Conservation (phyloP, 352 stramenopile genomes). For the Pythium dissotocum region DNA sequence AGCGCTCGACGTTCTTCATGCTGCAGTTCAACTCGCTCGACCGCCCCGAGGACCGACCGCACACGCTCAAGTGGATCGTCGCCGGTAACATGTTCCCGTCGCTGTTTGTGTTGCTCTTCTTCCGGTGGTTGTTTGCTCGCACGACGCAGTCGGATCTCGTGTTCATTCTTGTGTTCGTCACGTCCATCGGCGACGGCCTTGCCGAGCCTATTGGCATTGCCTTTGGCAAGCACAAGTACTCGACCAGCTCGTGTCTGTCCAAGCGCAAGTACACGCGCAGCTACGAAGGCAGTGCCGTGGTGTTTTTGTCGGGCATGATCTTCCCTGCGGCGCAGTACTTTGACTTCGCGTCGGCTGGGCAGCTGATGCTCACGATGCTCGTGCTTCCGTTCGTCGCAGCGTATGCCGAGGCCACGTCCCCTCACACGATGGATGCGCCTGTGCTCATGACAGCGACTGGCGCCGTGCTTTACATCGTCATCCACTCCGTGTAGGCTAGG, state of each 20-base stretch:
- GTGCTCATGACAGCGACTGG: slow-evolving; percentile 84
- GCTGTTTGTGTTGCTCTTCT: slow-evolving; percentile 85
- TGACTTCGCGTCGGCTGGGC: slow-evolving; percentile 67
- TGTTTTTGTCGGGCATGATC: slow-evolving; percentile 79
- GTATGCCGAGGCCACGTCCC: slow-evolving; percentile 82
- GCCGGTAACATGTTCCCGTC: slow-evolving; percentile 79
- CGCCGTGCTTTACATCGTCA: slow-evolving; percentile 79
- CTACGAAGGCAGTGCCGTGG: slow-evolving; percentile 53
- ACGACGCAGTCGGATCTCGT: slow-evolving; percentile 77
- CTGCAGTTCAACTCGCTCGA: slow-evolving; percentile 89
- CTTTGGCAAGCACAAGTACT: slow-evolving; percentile 71
- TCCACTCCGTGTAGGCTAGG: slow-evolving; percentile 58
- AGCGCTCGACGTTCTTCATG: slow-evolving; percentile 85
- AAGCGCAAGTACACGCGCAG: slow-evolving; percentile 63
- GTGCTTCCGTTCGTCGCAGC: slow-evolving; percentile 79
- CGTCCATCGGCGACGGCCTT: slow-evolving; percentile 53
- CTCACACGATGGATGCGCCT: slow-evolving; percentile 86
- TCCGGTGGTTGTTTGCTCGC: slow-evolving; percentile 78
- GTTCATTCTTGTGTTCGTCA: slow-evolving; percentile 85
- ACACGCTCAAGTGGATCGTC: slow-evolving; percentile 89
- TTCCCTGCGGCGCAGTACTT: slow-evolving; percentile 84
- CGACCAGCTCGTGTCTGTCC: slow-evolving; percentile 50
- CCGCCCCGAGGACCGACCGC: slow-evolving; percentile 75
- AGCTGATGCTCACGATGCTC: slow-evolving; percentile 80
- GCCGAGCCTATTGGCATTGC: slow-evolving; percentile 59